Conservation (phyloP, 768 basidiomycete genomes). For the Neoboletus subvelutipes region DNA sequence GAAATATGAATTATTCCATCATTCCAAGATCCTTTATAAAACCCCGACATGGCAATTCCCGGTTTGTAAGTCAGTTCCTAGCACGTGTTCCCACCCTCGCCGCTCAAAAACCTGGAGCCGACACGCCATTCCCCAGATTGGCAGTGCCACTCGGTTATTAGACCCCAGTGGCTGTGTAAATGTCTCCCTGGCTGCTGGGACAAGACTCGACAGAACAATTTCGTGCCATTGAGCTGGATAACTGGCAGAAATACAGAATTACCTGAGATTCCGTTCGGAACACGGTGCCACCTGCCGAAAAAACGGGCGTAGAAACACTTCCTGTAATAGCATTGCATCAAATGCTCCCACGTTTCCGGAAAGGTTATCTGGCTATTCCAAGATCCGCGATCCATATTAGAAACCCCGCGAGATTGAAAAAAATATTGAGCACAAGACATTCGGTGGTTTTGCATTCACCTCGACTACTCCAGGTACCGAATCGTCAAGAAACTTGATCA, state of each 20-base stretch:
- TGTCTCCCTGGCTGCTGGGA: background rate
- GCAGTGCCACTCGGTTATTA: background rate
- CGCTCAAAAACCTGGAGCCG: slow-evolving; percentile 7
- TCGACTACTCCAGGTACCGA: background rate
- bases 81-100: slow-evolving; percentile 18
- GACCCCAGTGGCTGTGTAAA: slow-evolving; percentile 2
- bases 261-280: background rate
- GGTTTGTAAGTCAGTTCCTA: slow-evolving; percentile 13
- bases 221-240: background rate
- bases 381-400: slow-evolving; percentile 20
- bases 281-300: background rate
- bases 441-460: background rate
- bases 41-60: slow-evolving; percentile 30
- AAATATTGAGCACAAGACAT: background rate
- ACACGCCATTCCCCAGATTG: slow-evolving; percentile 15
- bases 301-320: slow-evolving; percentile 14
- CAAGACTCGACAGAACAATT: background rate
- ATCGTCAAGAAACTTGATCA: background rate
- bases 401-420: slow-evolving; percentile 6
- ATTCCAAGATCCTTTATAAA: slow-evolving; percentile 16
- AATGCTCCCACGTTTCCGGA: background rate
- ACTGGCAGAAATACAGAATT: too few relatives aligned
- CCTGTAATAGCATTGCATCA: slow-evolving; percentile 5
- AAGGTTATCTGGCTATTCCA: slow-evolving; percentile 22
- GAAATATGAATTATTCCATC: background rate